Evolutionary conservation across 2,329 filamentous ascomycete genomes (phyloP).

Genomic region (Talaromyces sp.): DNA sequence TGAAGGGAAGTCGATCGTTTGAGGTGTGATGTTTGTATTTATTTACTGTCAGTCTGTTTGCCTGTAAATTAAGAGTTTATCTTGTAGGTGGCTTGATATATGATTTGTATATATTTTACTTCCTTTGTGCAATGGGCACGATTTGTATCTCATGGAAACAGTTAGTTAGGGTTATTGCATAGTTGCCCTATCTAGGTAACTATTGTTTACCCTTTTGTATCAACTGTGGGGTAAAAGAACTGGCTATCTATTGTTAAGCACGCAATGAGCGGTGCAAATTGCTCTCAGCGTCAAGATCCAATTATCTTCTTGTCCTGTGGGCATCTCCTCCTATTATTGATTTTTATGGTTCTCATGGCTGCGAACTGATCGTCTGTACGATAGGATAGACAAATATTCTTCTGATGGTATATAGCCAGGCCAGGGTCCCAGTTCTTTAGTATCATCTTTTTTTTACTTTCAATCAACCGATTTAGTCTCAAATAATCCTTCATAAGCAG

Average conservation of each 20-base stretch:
- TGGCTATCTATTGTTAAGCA: not conserved
- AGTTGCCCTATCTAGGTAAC: not conserved
- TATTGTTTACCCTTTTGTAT: not conserved
- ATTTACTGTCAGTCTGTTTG: not conserved
- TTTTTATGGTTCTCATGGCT: not conserved
- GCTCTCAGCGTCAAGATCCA: not conserved
- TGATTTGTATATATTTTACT: not conserved
- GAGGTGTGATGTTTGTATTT: constrained; percentile 38
- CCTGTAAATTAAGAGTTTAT: not conserved
- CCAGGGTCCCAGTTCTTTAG: not conserved
- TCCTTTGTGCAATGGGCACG: not conserved
- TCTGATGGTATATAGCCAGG: not conserved
- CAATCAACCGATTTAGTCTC: no score
- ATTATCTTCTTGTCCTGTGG: not conserved
- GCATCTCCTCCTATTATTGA: not conserved
- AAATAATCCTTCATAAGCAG: not conserved
- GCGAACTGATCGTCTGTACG: not conserved
- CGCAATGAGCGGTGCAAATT: constrained; percentile 5
- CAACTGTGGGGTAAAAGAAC: not conserved
- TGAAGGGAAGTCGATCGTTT: constrained; percentile 72
- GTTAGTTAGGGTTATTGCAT: not conserved
- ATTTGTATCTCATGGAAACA: no score
- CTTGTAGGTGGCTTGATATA: not conserved
- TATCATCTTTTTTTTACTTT: not conserved
- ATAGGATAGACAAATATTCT: not conserved